A percentile compares a stretch with the other conserved stretches of the same genome.
phyloP scores from a whole-genome alignment of 345 rosid genomes.

The Citrus unshiu region DNA sequence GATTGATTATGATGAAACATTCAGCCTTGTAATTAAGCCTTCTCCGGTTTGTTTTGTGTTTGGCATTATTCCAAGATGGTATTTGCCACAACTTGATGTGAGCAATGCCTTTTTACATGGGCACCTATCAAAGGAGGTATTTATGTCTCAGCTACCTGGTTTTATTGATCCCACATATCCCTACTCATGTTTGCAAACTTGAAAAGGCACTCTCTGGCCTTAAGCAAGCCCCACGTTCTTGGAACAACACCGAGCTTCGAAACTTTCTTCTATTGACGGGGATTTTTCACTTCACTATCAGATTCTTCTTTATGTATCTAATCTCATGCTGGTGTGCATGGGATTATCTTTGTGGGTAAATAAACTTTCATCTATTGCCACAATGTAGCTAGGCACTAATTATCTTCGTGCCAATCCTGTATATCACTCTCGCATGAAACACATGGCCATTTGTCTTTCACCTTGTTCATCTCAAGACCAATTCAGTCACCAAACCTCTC shows the following conservation, averaged over 20 bases:
- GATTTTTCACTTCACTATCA: not conserved
- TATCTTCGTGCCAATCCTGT: too few species aligned
- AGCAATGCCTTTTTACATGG: slow-evolving; percentile 3
- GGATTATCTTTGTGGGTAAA: not conserved
- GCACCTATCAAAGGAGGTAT: not conserved
- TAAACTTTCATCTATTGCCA: not conserved
- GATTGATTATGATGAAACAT: too few species aligned
- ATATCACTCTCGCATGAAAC: too few species aligned
- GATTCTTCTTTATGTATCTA: too few species aligned
- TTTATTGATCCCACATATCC: not conserved
- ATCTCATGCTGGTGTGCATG: not conserved
- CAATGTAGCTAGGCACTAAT: not conserved
- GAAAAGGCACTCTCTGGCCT: not conserved
- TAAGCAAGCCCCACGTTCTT: not conserved
- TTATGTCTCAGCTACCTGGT: not conserved
- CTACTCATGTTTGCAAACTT: not conserved
- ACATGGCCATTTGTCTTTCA: too few species aligned
- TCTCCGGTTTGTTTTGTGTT: not conserved
- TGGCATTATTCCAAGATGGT: not conserved
- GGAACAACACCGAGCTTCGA: not conserved
- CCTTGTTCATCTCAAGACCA: too few species aligned
- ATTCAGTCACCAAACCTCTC: too few species aligned
- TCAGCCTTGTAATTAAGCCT: not conserved
- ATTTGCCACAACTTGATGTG: not conserved
- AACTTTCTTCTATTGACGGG: not conserved